phyloP scores from a whole-genome alignment of 2,329 filamentous ascomycete species.

The Ceratocystis diversiconidia region DNA sequence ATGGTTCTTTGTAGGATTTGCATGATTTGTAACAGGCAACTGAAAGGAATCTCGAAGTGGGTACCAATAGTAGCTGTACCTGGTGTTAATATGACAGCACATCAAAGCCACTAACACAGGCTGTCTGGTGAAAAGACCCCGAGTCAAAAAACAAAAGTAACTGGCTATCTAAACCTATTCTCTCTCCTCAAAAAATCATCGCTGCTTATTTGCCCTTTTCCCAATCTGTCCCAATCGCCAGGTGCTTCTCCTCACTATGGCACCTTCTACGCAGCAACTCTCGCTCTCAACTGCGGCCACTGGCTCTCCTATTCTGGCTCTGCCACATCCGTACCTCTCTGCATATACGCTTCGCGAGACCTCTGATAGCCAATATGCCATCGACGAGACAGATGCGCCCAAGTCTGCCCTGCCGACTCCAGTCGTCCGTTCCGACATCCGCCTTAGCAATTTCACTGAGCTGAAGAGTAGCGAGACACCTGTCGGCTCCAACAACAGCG shows the following conservation, averaged over 20 bases:
- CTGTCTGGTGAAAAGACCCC: not conserved
- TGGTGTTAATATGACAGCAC: not conserved
- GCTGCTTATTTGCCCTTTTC: not conserved
- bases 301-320: slow-evolving; percentile 32
- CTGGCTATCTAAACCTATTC: not conserved
- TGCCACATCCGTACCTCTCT: slow-evolving; percentile 36
- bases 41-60: not conserved
- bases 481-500: slow-evolving; percentile 38
- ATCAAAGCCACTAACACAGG: not conserved
- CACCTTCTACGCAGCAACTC: slow-evolving; percentile 10
- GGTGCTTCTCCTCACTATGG: not conserved
- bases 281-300: slow-evolving; percentile 21
- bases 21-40: not conserved
- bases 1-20: not conserved
- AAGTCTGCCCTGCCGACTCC: slow-evolving; percentile 23
- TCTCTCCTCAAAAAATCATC: not conserved
- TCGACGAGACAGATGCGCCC: slow-evolving; percentile 24
- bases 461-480: slow-evolving; percentile 38
- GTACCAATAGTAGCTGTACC: not conserved
- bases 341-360: slow-evolving; percentile 31
- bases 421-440: slow-evolving; percentile 26
- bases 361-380: slow-evolving; percentile 25
- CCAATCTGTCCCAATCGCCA: not conserved
- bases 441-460: slow-evolving; percentile 33
- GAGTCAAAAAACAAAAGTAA: not conserved